Evolutionary conservation across 2,329 filamentous ascomycete species (phyloP).

Genomic region (Aspergillus fumigatus): DNA sequence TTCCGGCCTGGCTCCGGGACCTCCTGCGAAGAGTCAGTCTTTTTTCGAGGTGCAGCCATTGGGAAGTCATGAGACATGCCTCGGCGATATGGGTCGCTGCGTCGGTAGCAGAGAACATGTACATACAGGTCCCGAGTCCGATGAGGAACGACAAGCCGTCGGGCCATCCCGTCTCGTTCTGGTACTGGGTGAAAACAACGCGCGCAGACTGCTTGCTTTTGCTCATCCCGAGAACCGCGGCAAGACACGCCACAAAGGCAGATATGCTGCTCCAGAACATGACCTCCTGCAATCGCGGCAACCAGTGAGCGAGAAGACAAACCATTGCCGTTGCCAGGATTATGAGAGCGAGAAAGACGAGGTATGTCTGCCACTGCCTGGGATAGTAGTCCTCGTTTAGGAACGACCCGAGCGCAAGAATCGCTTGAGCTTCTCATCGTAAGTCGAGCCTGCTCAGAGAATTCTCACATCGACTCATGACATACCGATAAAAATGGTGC

Average conservation of each 20-base stretch:
- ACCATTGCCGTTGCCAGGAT: conserved; percentile 9
- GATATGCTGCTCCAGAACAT: conserved; percentile 15
- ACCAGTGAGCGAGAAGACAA: conserved; percentile 7
- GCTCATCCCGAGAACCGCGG: conserved; percentile 22
- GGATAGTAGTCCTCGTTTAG: conserved; percentile 10
- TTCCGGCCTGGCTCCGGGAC: conserved; percentile 16
- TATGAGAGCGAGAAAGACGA: conserved; percentile 17
- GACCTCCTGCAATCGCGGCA: conserved; percentile 12
- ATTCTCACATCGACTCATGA: conserved; percentile 7
- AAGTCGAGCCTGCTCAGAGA: conserved; percentile 3
- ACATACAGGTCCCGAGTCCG: conserved; percentile 23
- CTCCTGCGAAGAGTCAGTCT: conserved; percentile 6
- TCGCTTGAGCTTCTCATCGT: neutral
- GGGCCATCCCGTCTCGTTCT: conserved; percentile 23
- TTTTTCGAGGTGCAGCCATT: neutral
- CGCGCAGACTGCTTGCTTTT: conserved; percentile 11
- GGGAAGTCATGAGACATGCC: neutral
- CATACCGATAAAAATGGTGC: conserved; percentile 15
- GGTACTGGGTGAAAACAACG: conserved; percentile 12
- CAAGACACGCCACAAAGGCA: conserved; percentile 22
- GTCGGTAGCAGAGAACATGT: conserved; percentile 21
- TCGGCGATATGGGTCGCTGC: conserved; percentile 22
- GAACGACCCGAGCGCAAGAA: conserved; percentile 4
- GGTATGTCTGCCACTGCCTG: conserved; percentile 19
- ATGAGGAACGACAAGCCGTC: conserved; percentile 19